phyloP scores from a whole-genome alignment of 768 basidiomycete species.

The Myochromella boudieri region DNA sequence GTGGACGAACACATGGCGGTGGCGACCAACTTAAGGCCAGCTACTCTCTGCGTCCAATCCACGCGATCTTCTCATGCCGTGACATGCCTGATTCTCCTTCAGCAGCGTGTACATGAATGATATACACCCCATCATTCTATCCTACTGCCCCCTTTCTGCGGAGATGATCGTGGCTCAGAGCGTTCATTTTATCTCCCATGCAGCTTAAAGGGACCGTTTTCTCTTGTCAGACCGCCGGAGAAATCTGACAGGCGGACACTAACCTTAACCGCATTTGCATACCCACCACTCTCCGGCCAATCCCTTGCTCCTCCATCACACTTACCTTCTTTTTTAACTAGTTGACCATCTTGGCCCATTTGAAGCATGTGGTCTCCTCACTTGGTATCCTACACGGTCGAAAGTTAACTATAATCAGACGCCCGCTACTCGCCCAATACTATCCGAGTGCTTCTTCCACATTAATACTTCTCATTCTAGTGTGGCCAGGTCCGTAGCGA shows the following conservation, averaged over 20 bases:
- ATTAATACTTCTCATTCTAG: constrained; percentile 8
- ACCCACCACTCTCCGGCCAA: constrained; percentile 2
- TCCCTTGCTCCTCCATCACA: constrained; percentile 7
- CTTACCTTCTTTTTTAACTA: constrained; percentile 7
- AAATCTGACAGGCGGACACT: constrained; percentile 18
- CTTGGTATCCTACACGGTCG: constrained; percentile 11
- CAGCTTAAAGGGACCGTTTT: constrained; percentile 14
- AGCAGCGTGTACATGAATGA: constrained; percentile 15
- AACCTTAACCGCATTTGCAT: constrained; percentile 11
- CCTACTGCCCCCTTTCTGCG: constrained; percentile 18
- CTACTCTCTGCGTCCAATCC: constrained; percentile 10
- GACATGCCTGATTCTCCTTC: constrained; percentile 30
- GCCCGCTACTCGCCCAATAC: no score
- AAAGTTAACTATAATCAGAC: no score
- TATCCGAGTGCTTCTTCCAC: no score
- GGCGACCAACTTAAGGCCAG: constrained; percentile 12
- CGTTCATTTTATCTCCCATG: constrained; percentile 14
- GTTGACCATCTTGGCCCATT: constrained; percentile 4
- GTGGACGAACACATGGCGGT: constrained; percentile 43
- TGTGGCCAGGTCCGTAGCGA: neutral
- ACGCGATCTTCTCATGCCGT: constrained; percentile 35
- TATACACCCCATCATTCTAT: constrained; percentile 7
- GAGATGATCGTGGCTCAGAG: constrained; percentile 34
- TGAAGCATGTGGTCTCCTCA: constrained; percentile 10
- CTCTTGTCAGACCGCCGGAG: constrained; percentile 14